Evolutionary conservation across 108 stramenopile species (phyloP).

Genomic region (Cylindrotheca fusiformis): DNA sequence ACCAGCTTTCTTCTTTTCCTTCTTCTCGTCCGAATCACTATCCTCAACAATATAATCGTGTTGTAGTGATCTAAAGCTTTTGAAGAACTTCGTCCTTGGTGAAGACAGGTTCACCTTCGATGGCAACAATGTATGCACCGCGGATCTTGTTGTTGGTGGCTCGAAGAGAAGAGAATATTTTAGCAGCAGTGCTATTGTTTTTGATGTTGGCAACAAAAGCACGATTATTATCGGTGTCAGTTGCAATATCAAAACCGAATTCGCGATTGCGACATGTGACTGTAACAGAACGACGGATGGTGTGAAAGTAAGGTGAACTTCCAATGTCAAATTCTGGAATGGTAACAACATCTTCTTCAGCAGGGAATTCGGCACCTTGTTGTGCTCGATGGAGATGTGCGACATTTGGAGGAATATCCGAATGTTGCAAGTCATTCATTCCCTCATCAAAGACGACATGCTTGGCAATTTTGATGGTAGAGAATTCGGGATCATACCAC

Average conservation of each 20-base stretch:
- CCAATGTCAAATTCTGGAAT: no score
- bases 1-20: no score
- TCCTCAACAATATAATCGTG: no score
- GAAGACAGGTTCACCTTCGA: background rate
- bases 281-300: no score
- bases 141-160: no score
- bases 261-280: no score
- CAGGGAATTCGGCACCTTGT: background rate
- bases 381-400: constrained; percentile 1
- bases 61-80: no score
- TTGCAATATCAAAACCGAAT: background rate
- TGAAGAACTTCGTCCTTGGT: background rate
- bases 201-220: background rate
- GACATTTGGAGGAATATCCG: constrained; percentile 19
- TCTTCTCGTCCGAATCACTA: no score
- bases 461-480: constrained; percentile 24
- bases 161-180: background rate
- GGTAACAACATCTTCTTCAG: no score
- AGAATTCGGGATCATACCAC: constrained; percentile 19
- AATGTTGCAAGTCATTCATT: constrained; percentile 33
- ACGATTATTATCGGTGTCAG: background rate
- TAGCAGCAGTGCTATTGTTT: background rate
- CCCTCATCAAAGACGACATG: constrained; percentile 46
- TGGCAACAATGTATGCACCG: no score
- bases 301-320: no score